phyloP scores from a whole-genome alignment of 2,329 filamentous ascomycete genomes.

The Exophiala dermatitidis region DNA sequence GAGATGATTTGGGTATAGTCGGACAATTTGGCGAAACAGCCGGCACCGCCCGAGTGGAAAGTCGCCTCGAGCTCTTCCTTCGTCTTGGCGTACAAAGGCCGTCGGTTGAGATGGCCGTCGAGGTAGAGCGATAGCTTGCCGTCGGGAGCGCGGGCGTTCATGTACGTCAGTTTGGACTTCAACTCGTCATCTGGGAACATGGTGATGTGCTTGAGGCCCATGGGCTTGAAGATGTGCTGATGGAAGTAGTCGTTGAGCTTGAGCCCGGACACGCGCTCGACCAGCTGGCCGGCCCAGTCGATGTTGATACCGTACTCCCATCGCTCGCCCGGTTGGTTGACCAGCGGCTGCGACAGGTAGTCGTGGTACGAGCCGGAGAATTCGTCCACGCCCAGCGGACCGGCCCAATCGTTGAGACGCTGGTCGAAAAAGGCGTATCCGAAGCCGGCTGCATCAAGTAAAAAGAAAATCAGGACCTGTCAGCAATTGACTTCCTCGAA shows the following conservation, averaged over 20 bases:
- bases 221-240: slow-evolving; percentile 43
- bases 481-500: background rate
- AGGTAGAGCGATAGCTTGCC: slow-evolving; percentile 33
- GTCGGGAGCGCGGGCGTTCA: slow-evolving; percentile 49
- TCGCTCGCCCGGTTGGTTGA: slow-evolving; percentile 57
- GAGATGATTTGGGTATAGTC: slow-evolving; percentile 56
- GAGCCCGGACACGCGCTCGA: slow-evolving; percentile 42
- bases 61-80: slow-evolving; percentile 44
- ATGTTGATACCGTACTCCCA: slow-evolving; percentile 56
- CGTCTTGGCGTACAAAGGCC: slow-evolving; percentile 39
- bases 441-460: slow-evolving; percentile 30
- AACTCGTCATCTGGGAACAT: slow-evolving; percentile 53
- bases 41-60: slow-evolving; percentile 56
- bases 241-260: slow-evolving; percentile 46
- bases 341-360: slow-evolving; percentile 46
- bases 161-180: slow-evolving; percentile 49
- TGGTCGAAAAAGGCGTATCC: slow-evolving; percentile 45
- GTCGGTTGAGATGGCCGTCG: slow-evolving; percentile 46
- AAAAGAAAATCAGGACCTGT: background rate
- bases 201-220: slow-evolving; percentile 45
- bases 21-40: slow-evolving; percentile 52
- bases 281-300: slow-evolving; percentile 48
- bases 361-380: slow-evolving; percentile 45
- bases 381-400: slow-evolving; percentile 51
- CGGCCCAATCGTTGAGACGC: slow-evolving; percentile 34